Base-by-base conservation (phyloP, 169 alveolate genomes). In the Amoebophrya sp. region DNA sequence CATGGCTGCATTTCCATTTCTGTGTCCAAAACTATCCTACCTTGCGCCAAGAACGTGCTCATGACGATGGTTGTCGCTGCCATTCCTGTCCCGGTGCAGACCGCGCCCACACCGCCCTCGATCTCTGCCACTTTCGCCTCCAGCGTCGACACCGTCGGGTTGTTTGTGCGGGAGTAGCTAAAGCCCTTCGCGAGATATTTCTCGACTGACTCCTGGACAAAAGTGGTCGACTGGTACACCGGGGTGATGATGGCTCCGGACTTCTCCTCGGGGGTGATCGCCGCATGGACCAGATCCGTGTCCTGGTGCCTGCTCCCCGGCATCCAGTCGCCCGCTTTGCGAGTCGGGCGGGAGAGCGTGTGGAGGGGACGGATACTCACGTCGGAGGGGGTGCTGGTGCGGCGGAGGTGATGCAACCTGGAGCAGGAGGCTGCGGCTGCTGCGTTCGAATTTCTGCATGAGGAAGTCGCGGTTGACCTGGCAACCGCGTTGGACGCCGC, bases 211-310 rank as follows among this genome's bases (percentile, higher is more conserved):
- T 92, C 93, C 93, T 94, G 96, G 55, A 93, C 94, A 89, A 91
- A 95, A 29, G 96, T 94, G 83, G 95, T 95, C 77, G 92, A 90
- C 89, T 91, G 92, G 94, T 92, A 94, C 40, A 95, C 92, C 18
- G 96, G 96, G 25, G 95, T 90, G 41, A 92, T 77, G 35, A 95
- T 93, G 25, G 96, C 96, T 14, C 96, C 96, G 0, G 96, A 25
- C 18, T 7, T 18, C 29, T 7, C 29, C 23, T 92, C 94, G 29
- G 94, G 94, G 10, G 40, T 89, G 40, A 77, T 89, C 38, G 93
- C 93, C 14, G 92, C 92, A 89, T 92, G 94, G 40, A 90, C 94
- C 35, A 53, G 90, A 2, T 35, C 55, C 1, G 95, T 93, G 33
- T 39, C 92, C 38, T 40, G 33, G 77, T 40, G 89, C 38, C 54